Conservation (phyloP, 768 basidiomycete genomes). For the Amanita fuliginea region DNA sequence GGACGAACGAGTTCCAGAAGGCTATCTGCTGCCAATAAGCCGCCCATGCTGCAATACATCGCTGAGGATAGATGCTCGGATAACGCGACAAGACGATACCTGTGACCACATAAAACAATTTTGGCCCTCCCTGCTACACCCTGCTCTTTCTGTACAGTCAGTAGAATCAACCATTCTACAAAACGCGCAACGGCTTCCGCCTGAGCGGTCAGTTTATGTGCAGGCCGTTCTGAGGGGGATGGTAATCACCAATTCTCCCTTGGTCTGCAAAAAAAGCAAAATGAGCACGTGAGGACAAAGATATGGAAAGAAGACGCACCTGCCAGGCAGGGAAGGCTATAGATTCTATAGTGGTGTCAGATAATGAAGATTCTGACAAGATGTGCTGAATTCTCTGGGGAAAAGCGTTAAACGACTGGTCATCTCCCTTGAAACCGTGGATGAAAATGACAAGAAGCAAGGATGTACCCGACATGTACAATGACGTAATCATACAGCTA, state of each 20-base stretch:
- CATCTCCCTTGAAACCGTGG: constrained; percentile 59
- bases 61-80: background rate
- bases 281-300: constrained; percentile 4
- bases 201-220: constrained; percentile 23
- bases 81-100: constrained; percentile 25
- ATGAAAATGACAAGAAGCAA: constrained; percentile 64
- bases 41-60: constrained; percentile 66
- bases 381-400: constrained; percentile 73
- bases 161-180: constrained; percentile 86
- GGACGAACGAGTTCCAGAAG: constrained; percentile 60
- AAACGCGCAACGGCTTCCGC: constrained; percentile 75
- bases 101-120: constrained; percentile 85
- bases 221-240: background rate
- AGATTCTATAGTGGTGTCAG: constrained; percentile 50
- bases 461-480: too few species aligned
- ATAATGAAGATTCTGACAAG: constrained; percentile 54
- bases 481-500: background rate
- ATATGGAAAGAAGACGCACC: constrained; percentile 26
- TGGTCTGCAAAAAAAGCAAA: constrained; percentile 42
- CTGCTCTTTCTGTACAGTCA: constrained; percentile 80
- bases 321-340: constrained; percentile 87
- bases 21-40: constrained; percentile 79
- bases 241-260: constrained; percentile 69
- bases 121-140: constrained; percentile 69
- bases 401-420: constrained; percentile 68